A percentile compares a stretch with the other conserved stretches of the same genome.
These are phyloP conservation scores for Stenogyne calaminthoides DNA, from an alignment of 305 asterid species.

Conservation along the genomic window DNA sequence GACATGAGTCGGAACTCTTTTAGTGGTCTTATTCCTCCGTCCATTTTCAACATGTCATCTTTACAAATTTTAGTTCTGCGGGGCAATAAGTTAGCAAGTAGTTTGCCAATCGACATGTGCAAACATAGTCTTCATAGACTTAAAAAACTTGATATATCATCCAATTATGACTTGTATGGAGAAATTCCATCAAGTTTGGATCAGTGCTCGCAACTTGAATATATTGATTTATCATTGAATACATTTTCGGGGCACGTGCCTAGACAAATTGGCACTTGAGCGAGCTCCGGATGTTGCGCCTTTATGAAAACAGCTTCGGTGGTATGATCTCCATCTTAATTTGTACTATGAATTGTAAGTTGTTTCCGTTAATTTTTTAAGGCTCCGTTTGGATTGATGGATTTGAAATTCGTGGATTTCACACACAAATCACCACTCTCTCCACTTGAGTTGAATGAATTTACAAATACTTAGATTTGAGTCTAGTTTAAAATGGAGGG, in stretches of 20 bases:
- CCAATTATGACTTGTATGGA: neutral
- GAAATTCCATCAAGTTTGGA: neutral
- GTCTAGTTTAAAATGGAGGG: too few relatives aligned
- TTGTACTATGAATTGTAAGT: neutral
- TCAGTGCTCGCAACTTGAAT: neutral
- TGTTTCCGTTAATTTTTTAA: too few relatives aligned
- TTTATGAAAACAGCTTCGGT: neutral
- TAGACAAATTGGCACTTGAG: neutral
- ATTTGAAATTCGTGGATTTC: too few relatives aligned
- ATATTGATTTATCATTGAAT: neutral
- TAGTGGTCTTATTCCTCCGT: slow-evolving; percentile 18
- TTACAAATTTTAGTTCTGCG: too few relatives aligned
- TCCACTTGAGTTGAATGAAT: too few relatives aligned
- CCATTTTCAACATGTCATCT: too few relatives aligned
- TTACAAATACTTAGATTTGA: too few relatives aligned
- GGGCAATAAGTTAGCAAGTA: neutral
- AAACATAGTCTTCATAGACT: neutral
- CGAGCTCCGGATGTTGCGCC: neutral
- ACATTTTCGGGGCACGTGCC: neutral
- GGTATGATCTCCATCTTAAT: neutral
- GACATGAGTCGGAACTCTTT: neutral
- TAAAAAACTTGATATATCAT: neutral
- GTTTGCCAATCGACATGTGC: neutral
- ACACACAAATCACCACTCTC: too few relatives aligned
- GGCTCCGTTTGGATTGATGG: too few relatives aligned